Evolutionary conservation across 352 stramenopile genomes (phyloP).

Genomic region (Achlya hypogyna): DNA sequence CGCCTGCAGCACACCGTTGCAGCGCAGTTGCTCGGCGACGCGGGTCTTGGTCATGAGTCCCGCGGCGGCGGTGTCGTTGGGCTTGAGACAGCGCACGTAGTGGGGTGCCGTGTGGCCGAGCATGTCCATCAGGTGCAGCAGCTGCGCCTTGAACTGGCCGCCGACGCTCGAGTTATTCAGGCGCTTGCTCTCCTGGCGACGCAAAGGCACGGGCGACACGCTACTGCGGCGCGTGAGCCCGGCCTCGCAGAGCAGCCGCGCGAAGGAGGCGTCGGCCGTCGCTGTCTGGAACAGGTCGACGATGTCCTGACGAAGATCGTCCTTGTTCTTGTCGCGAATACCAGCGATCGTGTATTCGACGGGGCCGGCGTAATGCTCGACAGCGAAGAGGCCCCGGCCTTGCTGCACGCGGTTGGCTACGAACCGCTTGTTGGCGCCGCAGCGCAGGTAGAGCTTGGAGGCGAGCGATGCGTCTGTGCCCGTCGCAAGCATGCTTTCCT

Average conservation of each 20-base stretch:
- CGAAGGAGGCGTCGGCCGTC: slow-evolving; percentile 62
- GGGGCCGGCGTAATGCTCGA: slow-evolving; percentile 73
- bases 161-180: slow-evolving; percentile 60
- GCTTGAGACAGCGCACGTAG: slow-evolving; percentile 87
- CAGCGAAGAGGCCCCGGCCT: slow-evolving; percentile 54
- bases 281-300: slow-evolving; percentile 72
- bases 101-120: slow-evolving; percentile 66
- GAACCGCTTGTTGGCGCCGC: slow-evolving; percentile 51
- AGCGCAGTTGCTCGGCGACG: slow-evolving; percentile 78
- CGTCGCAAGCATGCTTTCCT: slow-evolving; percentile 82
- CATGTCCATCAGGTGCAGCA: slow-evolving; percentile 62
- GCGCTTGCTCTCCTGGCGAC: slow-evolving; percentile 43
- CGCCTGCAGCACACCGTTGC: slow-evolving; percentile 78
- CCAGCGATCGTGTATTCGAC: slow-evolving; percentile 69
- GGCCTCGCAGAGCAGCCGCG: slow-evolving; percentile 53
- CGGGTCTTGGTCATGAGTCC: slow-evolving; percentile 50
- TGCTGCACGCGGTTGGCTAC: slow-evolving; percentile 67
- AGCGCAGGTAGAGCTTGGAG: slow-evolving; percentile 72
- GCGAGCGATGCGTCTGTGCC: slow-evolving; percentile 72
- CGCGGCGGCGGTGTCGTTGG: slow-evolving; percentile 67
- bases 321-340: slow-evolving; percentile 85
- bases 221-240: slow-evolving; percentile 35
- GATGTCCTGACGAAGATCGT: slow-evolving; percentile 69
- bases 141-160: slow-evolving; percentile 79
- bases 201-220: slow-evolving; percentile 25